Conservation (phyloP, 495 filamentous ascomycete genomes). For the Mycothermus thermophilus region DNA sequence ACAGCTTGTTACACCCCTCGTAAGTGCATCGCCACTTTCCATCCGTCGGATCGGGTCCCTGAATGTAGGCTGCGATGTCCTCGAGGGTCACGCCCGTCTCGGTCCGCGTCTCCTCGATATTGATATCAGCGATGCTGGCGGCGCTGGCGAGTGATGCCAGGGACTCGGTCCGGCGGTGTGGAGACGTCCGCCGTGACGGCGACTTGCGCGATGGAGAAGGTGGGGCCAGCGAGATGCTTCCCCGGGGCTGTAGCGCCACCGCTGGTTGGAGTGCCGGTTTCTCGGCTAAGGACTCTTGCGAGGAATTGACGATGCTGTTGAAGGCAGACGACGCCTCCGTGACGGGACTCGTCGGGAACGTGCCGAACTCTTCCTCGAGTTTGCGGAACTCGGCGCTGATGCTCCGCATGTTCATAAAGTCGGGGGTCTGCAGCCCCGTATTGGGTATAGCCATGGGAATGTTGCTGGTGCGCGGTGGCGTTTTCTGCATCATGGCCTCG, state of each 20-base stretch:
- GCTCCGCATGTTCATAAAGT: conserved; percentile 42
- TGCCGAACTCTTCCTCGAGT: conserved; percentile 33
- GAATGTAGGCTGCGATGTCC: conserved; percentile 74
- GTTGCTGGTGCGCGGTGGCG: conserved; percentile 25
- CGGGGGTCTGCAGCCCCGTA: conserved; percentile 30
- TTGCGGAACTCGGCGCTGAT: conserved; percentile 39
- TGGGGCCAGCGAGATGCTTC: conserved; percentile 3
- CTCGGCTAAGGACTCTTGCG: no score
- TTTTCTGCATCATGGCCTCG: conserved; percentile 20
- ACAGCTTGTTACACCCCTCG: conserved; percentile 66
- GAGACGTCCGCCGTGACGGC: conserved; percentile 22
- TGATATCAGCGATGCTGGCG: conserved; percentile 41
- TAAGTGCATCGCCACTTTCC: conserved; percentile 82
- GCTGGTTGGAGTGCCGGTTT: conserved; percentile 21
- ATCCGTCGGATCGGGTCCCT: conserved; percentile 56
- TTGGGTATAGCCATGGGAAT: conserved; percentile 26
- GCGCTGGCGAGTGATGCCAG: conserved; percentile 34
- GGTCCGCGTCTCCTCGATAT: conserved; percentile 41
- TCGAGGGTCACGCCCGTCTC: conserved; percentile 71
- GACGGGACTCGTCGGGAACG: conserved; percentile 8
- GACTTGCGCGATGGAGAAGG: conserved; percentile 1
- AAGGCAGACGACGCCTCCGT: conserved; percentile 2
- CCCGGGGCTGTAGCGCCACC: conserved; percentile 9
- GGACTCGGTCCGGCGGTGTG: conserved; percentile 35
- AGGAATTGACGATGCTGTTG: conserved; percentile 21